Evolutionary conservation across 2,329 filamentous ascomycete species (phyloP).

Genomic region (Scolecobasidium constrictum): DNA sequence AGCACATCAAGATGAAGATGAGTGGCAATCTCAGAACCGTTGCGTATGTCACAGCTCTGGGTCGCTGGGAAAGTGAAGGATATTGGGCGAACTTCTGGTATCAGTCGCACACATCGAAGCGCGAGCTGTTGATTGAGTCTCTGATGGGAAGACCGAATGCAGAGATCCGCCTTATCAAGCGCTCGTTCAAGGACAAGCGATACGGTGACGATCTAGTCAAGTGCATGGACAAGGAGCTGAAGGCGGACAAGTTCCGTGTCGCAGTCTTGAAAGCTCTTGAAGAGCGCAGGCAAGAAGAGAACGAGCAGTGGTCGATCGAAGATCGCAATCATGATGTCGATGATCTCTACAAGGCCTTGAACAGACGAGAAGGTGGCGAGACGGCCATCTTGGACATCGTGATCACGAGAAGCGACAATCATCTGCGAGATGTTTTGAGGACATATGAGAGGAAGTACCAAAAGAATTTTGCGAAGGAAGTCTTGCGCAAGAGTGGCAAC

Average conservation of each 20-base stretch:
- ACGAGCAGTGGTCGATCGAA: conserved; percentile 49
- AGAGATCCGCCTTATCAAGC: conserved; percentile 82
- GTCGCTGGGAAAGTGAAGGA: conserved; percentile 83
- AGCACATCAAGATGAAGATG: conserved; percentile 76
- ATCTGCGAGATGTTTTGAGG: conserved; percentile 69
- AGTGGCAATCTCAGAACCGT: conserved; percentile 76
- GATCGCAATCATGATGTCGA: conserved; percentile 54
- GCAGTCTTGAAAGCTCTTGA: conserved; percentile 78
- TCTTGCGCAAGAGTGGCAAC: conserved; percentile 80
- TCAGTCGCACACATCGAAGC: conserved; percentile 70
- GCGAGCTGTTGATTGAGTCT: conserved; percentile 84
- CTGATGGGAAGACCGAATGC: conserved; percentile 82
- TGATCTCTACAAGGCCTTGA: conserved; percentile 57
- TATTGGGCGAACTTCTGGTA: conserved; percentile 99
- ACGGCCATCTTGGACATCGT: conserved; percentile 79
- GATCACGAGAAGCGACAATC: conserved; percentile 66
- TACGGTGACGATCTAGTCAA: conserved; percentile 70
- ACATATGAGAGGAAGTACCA: conserved; percentile 64
- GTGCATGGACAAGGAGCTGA: conserved; percentile 88
- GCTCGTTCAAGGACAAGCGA: conserved; percentile 81
- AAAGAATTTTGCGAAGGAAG: conserved; percentile 78
- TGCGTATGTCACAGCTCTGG: conserved; percentile 80
- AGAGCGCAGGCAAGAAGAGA: conserved; percentile 73
- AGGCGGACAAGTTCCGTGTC: conserved; percentile 90
- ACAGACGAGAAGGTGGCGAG: conserved; percentile 69